phyloP scores from a whole-genome alignment of 1,284 basidiomycete species.

The Apiotrichum akiyoshidainum region DNA sequence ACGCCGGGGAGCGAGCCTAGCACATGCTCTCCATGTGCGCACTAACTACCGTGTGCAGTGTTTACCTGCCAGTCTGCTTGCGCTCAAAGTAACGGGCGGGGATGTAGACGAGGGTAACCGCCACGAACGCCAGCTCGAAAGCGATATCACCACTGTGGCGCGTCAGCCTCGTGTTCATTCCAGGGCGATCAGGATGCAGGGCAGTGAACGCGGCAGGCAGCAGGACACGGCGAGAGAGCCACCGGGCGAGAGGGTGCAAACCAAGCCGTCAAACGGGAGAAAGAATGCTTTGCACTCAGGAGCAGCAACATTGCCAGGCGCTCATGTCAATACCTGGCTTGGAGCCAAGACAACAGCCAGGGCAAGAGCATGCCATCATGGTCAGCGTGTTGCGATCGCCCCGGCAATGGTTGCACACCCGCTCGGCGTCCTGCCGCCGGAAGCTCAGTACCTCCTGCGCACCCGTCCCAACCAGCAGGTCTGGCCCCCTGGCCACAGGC shows the following conservation, averaged over 20 bases:
- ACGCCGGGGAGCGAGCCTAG: no score
- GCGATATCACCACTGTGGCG: constrained; percentile 38
- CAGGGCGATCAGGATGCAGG: background rate
- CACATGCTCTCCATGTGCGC: no score
- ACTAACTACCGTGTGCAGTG: background rate
- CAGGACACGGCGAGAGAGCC: background rate
- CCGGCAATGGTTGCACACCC: no score
- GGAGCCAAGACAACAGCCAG: no score
- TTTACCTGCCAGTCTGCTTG: constrained; percentile 39
- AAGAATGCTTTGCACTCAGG: background rate
- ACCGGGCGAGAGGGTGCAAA: background rate
- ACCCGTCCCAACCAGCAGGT: background rate
- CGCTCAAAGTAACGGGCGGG: constrained; percentile 43
- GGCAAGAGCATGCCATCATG: no score
- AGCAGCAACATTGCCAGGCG: background rate
- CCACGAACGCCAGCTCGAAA: constrained; percentile 29
- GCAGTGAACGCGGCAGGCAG: background rate
- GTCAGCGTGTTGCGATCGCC: no score
- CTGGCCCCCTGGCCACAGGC: background rate
- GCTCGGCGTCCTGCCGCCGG: background rate
- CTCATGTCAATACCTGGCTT: no score
- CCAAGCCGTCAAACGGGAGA: background rate
- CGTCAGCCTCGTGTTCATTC: background rate
- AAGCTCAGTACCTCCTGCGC: background rate
- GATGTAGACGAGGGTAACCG: constrained; percentile 31